Conservation (phyloP, 2,329 filamentous ascomycete species). For the Rhexocercosporidium sp. region DNA sequence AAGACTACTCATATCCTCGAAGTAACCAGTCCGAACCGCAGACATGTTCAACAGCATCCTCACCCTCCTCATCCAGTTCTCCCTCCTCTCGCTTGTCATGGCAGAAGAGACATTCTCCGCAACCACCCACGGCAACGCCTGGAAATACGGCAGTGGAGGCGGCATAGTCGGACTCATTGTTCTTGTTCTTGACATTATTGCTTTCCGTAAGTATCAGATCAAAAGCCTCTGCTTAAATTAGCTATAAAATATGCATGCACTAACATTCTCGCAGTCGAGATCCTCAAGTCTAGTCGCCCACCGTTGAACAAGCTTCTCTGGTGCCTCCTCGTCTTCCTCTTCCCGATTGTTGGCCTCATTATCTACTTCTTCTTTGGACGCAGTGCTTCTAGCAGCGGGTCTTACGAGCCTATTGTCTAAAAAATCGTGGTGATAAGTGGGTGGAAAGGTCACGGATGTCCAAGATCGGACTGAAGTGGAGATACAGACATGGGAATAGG, state of each 20-base stretch:
- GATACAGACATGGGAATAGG: too few species aligned
- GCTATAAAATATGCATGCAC: too few species aligned
- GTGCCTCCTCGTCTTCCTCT: slow-evolving; percentile 67
- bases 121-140: slow-evolving; percentile 47
- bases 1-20: too few species aligned
- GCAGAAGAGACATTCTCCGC: slow-evolving; percentile 44
- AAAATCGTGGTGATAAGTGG: neutral
- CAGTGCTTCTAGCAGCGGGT: slow-evolving; percentile 57
- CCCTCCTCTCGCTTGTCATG: slow-evolving; percentile 55
- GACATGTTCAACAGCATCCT: slow-evolving; percentile 21
- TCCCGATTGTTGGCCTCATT: slow-evolving; percentile 65
- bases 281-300: slow-evolving; percentile 66
- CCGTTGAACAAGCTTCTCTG: slow-evolving; percentile 63
- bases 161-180: slow-evolving; percentile 66
- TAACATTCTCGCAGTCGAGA: slow-evolving; percentile 56
- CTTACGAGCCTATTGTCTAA: slow-evolving; percentile 53
- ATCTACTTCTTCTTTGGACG: slow-evolving; percentile 70
- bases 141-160: slow-evolving; percentile 65
- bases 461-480: too few species aligned
- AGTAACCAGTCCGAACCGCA: neutral
- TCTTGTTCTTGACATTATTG: slow-evolving; percentile 65
- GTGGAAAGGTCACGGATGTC: too few species aligned
- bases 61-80: slow-evolving; percentile 43
- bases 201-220: slow-evolving; percentile 65
- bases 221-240: too few species aligned